Evolutionary conservation across 768 basidiomycete genomes (phyloP), one percentile per base, ranked within the genome.

Genomic region (Trametes cinnabarina): DNA sequence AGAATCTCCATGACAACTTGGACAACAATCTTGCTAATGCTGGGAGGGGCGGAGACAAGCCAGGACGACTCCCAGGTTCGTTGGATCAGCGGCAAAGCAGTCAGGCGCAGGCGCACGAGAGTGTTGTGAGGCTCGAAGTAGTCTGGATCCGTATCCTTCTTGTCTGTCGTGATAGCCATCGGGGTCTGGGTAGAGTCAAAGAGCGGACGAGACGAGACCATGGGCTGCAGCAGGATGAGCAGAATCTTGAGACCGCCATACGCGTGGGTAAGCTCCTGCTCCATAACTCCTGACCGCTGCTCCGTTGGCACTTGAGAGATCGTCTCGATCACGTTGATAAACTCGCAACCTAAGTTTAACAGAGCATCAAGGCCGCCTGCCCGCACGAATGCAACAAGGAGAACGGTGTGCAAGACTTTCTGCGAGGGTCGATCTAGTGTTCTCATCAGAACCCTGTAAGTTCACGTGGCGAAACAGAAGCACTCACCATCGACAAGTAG

Each of bases 121-220:
- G 97, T 91, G 67, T 91, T 89, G 68, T 88, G 85, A 0, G 92
- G 82, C 64, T 94, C 90, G 60, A 96, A 95, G 69, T 87, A 91
- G 34, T 85, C 87, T 4, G 79, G 72, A 63, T 94, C 88, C 1
- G 83, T 86, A 20, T 90, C 86, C 67, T 83, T 83, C 70, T 90
- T 90, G 72, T 93, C 93, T 15, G 85, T 83, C 17, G 86, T 87
- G 39, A 83, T 74, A 15, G 89, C 78, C 30, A 90, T 72, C 3
- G 79, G 69, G 0, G 93, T 95, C 72, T 98, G 95, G 3, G 85
- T 81, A 7, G 92, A 90, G 57, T 98, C 94, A 53, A 94, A 80
- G 23, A 96, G 76, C 12, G 90, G 81, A 64, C 90, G 90, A 25
- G 91, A 82, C 1, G 89, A 86, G 23, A 93, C 79, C 42, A 98